Evolutionary conservation across 2,329 filamentous ascomycete genomes (phyloP), one percentile per base, ranked within the genome.

Genomic region (Chlorencoelia australis): DNA sequence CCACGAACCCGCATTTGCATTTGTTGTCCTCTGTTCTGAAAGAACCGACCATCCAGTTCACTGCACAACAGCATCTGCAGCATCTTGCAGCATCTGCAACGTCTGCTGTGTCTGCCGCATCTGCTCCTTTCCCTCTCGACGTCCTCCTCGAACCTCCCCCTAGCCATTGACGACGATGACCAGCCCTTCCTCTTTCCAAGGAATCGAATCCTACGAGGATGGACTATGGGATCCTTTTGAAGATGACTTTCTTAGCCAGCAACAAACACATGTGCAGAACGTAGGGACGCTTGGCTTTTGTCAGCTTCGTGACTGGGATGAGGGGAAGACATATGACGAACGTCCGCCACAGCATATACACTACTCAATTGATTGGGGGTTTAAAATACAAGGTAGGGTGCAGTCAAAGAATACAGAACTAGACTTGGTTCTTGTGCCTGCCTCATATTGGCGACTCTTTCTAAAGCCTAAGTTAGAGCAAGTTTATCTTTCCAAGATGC

Each of bases 401-500:
- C 17, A 31, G 28, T 40, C 37, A 35, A 45, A 33, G 16, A 24
- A 45, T n/a, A 45, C 40, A 24, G 43, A 45, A 30, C 20, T 8
- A 27, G 43, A 45, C 30, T 13, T 45, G 15, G 43, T 43, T 33
- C 40, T 45, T 26, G 43, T 5, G 18, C 43, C 21, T n/a, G 37
- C 40, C 3, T 37, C 21, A 22, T 41, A 43, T 18, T 45, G 20
- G 40, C 22, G 33, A 11, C 34, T 37, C 6, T 37, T 35, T 25
- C 37, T 45, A 11, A 33, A 45, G 27, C 18, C 40, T 43, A 45
- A 45, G 30, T 17, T 45, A 11, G 37, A 45, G 31, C 4, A 42
- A 32, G 31, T 42, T 26, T 18, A 21, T n/a, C 35, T 44, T 5
- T 29, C 14, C 25, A 44, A 42, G 29, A 44, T 37, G n/a, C 6